Conservation (phyloP, 805 yeast species). For the Candida glaebosa region DNA sequence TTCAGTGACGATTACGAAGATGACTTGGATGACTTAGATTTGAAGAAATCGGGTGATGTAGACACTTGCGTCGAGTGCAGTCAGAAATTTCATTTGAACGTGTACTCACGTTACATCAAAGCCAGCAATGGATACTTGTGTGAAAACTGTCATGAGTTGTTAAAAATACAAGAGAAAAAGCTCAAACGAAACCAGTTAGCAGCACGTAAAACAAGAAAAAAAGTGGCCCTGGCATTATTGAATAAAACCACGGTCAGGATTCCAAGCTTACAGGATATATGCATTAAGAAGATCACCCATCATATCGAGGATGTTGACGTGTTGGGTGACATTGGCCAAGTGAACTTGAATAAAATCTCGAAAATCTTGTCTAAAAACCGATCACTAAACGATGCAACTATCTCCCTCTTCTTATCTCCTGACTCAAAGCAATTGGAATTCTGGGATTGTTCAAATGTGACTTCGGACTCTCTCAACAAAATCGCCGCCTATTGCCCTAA, state of each 20-base stretch:
- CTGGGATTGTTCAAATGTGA: slow-evolving; percentile 89
- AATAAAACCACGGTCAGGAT: slow-evolving; percentile 62
- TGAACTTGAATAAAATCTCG: slow-evolving; percentile 68
- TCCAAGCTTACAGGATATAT: slow-evolving; percentile 77
- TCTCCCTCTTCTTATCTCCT: slow-evolving; percentile 69
- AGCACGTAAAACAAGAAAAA: slow-evolving; percentile 72
- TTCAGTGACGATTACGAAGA: slow-evolving; percentile 25
- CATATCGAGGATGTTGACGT: slow-evolving; percentile 74
- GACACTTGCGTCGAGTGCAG: slow-evolving; percentile 66
- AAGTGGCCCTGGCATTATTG: slow-evolving; percentile 78
- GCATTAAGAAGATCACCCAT: slow-evolving; percentile 63
- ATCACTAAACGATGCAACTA: slow-evolving; percentile 67
- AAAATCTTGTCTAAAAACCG: slow-evolving; percentile 79
- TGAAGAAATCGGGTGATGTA: slow-evolving; percentile 45
- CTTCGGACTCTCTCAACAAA: slow-evolving; percentile 58
- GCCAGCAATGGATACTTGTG: slow-evolving; percentile 65
- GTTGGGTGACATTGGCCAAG: slow-evolving; percentile 81
- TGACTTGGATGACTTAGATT: slow-evolving; percentile 21
- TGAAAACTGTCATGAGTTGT: slow-evolving; percentile 50
- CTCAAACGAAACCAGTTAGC: slow-evolving; percentile 52
- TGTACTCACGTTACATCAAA: slow-evolving; percentile 55
- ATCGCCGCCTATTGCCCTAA: slow-evolving; percentile 80
- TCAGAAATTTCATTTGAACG: slow-evolving; percentile 54
- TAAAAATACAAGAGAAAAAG: slow-evolving; percentile 40
- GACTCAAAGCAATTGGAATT: slow-evolving; percentile 58